Evolutionary conservation across 2,329 filamentous ascomycete species (phyloP), one percentile per base, ranked within the genome.

Genomic region (Didymella pinodella): DNA sequence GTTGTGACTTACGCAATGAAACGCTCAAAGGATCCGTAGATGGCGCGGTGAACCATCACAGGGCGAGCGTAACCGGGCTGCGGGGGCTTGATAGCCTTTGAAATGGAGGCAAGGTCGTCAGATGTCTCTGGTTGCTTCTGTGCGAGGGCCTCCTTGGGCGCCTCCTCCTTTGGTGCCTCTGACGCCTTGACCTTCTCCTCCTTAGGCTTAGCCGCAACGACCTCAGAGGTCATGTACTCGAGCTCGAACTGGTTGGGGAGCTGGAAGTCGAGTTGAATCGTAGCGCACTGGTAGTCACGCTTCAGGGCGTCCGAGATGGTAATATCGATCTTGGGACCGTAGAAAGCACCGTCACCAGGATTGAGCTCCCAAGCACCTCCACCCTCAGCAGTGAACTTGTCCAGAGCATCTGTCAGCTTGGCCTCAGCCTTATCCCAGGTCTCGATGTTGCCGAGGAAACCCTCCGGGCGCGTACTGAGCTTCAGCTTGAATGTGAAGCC

Each of bases 261-360:
- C 74, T 97, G 90, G 82, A 96, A 96, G 76, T 96, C 92, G 54
- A 96, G 86, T 80, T 98, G 94, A 67, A 98, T 96, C 12, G 94
- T 98, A 68, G 94, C 92, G 73, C 92, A 96, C 79, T 96, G 91
- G 82, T 88, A 91, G 60, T 93, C 91, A 75, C 93, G 87, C 78
- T 88, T 88, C 66, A 97, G 83, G 45, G 92, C 92, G 78, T 97
- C 94, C 50, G 88, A 89, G 72, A 99, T 93, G 62, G 92, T 96
- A 73, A 99, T 95, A 71, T 99, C 95, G 69, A 98, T 97, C 86
- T 99, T 99, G 50, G 95, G 95, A 1, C 95, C 95, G 77, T 99
- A 99, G 81, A 98, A 99, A 52, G 95, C 95, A 74, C 95, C 95
- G 70, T 99, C 95, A 57, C 94, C 95, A 60, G 92, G 90, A 79